phyloP scores from a whole-genome alignment of 345 rosid genomes.

The Aethionema arabicum region DNA sequence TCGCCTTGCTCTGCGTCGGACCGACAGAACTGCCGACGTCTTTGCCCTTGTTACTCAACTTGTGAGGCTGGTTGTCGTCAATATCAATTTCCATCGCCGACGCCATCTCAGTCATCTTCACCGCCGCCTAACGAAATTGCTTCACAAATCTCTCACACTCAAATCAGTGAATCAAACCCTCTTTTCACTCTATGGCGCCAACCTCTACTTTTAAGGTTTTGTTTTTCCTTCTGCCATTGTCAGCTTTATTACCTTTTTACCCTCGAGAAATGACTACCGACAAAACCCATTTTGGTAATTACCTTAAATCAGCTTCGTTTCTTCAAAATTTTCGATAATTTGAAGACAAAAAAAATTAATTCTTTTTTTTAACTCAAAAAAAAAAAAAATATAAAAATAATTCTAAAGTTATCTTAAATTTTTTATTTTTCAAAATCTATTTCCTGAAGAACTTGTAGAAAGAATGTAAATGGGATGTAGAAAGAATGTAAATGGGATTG shows the following conservation, averaged over 20 bases:
- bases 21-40: conserved; percentile 41
- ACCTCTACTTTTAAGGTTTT: conserved; percentile 22
- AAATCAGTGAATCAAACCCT: not conserved
- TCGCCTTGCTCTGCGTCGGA: conserved; percentile 50
- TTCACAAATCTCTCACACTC: not conserved
- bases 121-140: not conserved
- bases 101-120: conserved; percentile 54
- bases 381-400: too few species aligned
- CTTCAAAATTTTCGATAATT: too few species aligned
- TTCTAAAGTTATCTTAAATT: too few species aligned
- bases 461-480: too few species aligned
- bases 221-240: conserved; percentile 12
- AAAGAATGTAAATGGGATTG: too few species aligned
- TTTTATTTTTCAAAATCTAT: too few species aligned
- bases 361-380: too few species aligned
- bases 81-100: conserved; percentile 81
- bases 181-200: conserved; percentile 43
- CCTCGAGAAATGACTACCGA: not conserved
- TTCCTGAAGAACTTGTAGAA: too few species aligned
- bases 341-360: too few species aligned
- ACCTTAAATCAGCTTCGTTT: too few species aligned
- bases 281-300: conserved; percentile 13
- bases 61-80: conserved; percentile 38
- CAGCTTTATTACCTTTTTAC: conserved; percentile 12
- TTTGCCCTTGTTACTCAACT: conserved; percentile 50